phyloP scores from a whole-genome alignment of 2,329 filamentous ascomycete genomes.

The Ceratocystis eucalypticola region DNA sequence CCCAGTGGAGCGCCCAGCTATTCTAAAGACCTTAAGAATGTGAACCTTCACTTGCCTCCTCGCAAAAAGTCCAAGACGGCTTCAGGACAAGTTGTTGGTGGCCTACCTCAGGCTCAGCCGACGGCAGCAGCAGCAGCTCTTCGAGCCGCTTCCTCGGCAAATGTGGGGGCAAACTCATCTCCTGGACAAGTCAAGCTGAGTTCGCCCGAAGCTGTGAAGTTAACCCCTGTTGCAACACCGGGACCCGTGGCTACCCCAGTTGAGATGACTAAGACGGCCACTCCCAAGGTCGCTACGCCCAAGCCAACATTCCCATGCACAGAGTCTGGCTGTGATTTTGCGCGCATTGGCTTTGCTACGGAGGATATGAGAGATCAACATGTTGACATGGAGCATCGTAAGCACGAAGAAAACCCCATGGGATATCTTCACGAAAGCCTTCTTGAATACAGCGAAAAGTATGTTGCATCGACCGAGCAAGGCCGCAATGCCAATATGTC shows the following conservation, averaged over 20 bases:
- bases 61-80: slow-evolving; percentile 41
- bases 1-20: slow-evolving; percentile 48
- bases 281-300: slow-evolving; percentile 22
- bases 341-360: slow-evolving; percentile 36
- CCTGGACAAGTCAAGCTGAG: slow-evolving; percentile 6
- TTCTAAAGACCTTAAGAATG: slow-evolving; percentile 31
- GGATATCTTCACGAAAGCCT: slow-evolving; percentile 41
- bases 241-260: slow-evolving; percentile 5
- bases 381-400: slow-evolving; percentile 45
- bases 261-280: slow-evolving; percentile 22
- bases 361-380: slow-evolving; percentile 43
- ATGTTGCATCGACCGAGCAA: slow-evolving; percentile 16
- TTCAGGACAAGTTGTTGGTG: not conserved
- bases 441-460: slow-evolving; percentile 28
- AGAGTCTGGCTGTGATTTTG: slow-evolving; percentile 42
- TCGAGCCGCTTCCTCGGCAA: not conserved
- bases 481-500: slow-evolving; percentile 23
- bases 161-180: slow-evolving; percentile 4
- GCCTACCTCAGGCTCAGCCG: not conserved
- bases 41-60: slow-evolving; percentile 43
- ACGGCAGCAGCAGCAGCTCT: not conserved
- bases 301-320: slow-evolving; percentile 38
- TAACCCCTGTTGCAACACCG: slow-evolving; percentile 17
- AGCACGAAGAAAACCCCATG: slow-evolving; percentile 40
- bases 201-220: slow-evolving; percentile 19